Percentiles rank a stretch among this genome's conserved stretches.
Conservation (phyloP, 2,329 filamentous ascomycete genomes). For the Colletotrichum orchidophilum region DNA sequence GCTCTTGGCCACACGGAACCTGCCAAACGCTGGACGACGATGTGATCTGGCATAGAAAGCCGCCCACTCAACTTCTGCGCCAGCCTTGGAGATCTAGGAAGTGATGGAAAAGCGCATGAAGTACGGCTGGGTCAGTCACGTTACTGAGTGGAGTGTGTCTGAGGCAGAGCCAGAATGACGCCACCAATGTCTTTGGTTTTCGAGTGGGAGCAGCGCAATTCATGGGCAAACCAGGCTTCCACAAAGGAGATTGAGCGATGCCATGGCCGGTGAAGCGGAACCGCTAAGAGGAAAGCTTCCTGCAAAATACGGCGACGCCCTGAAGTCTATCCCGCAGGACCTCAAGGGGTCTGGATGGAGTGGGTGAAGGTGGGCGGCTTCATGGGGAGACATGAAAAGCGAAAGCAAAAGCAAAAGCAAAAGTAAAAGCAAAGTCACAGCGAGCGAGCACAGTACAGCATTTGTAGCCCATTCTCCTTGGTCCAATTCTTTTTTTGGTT, state of each 20-base stretch:
- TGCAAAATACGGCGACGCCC: background rate
- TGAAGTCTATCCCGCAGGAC: background rate
- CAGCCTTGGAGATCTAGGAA: background rate
- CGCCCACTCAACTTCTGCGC: background rate
- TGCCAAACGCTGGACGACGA: background rate
- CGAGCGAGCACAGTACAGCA: conserved; percentile 26
- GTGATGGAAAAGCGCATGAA: background rate
- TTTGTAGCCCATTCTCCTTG: background rate
- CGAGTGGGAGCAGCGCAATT: too few species aligned
- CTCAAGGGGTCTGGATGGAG: too few species aligned
- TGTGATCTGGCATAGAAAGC: background rate
- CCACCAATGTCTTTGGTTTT: background rate
- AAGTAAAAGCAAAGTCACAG: conserved; percentile 15
- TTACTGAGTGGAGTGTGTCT: background rate
- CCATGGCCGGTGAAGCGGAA: background rate
- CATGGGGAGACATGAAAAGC: background rate
- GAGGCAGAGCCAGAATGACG: background rate
- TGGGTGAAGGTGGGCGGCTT: background rate
- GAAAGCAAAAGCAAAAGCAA: background rate
- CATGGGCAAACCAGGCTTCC: too few species aligned
- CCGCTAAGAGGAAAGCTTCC: background rate
- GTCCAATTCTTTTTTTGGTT: background rate
- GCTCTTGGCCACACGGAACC: background rate
- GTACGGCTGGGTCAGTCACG: background rate
- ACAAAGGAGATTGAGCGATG: too few species aligned